phyloP scores from a whole-genome alignment of 306 rosid species.

The Glycine tomentella region DNA sequence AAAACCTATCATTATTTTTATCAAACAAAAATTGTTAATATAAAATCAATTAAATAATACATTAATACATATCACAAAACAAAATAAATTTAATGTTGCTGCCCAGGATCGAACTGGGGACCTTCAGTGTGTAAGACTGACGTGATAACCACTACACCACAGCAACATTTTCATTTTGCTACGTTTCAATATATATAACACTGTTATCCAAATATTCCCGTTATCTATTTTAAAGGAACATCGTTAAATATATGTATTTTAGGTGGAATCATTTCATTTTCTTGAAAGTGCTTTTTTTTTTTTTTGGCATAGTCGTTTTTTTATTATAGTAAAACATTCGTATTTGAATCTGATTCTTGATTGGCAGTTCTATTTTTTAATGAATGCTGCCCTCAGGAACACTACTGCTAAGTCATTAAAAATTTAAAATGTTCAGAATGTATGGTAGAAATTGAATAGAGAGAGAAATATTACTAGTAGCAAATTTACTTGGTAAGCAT shows the following conservation, averaged over 20 bases:
- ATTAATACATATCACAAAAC: too few relatives aligned
- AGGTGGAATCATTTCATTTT: neutral
- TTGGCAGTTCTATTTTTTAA: neutral
- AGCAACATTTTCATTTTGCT: slow-evolving; percentile 19
- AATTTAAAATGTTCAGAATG: too few relatives aligned
- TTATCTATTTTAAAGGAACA: too few relatives aligned
- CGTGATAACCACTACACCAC: slow-evolving; percentile 64
- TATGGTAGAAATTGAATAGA: neutral
- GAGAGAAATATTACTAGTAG: neutral
- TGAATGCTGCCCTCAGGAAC: neutral
- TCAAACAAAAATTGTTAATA: too few relatives aligned
- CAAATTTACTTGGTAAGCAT: too few relatives aligned
- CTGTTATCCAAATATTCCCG: too few relatives aligned
- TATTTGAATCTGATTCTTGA: neutral
- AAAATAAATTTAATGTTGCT: slow-evolving; percentile 16
- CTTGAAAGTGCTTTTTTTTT: neutral
- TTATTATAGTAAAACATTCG: neutral
- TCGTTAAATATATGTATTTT: neutral
- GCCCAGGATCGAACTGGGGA: slow-evolving; percentile 62
- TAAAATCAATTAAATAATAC: too few relatives aligned
- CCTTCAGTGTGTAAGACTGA: slow-evolving; percentile 60
- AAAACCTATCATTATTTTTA: too few relatives aligned
- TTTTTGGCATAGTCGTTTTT: neutral
- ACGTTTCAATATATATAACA: too few relatives aligned
- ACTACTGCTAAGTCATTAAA: too few relatives aligned